phyloP scores from a whole-genome alignment of 2,329 filamentous ascomycete species.

The Penicillium sp. region DNA sequence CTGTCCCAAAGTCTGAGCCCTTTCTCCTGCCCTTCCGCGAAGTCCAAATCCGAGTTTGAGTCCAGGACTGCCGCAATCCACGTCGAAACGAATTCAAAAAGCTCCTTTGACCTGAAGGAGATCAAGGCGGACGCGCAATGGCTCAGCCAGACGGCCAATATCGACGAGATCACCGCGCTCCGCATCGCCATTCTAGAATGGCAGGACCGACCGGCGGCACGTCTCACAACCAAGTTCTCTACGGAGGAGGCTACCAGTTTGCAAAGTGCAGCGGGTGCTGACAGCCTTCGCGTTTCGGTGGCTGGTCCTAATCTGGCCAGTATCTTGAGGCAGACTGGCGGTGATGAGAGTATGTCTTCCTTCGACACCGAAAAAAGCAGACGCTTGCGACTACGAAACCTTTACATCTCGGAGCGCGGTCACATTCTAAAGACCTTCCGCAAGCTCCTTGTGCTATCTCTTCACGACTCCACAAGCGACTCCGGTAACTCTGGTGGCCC shows the following conservation, averaged over 20 bases:
- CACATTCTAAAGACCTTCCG: slow-evolving; percentile 69
- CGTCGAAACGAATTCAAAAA: slow-evolving; percentile 69
- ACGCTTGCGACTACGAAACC: slow-evolving; percentile 68
- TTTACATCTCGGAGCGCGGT: slow-evolving; percentile 73
- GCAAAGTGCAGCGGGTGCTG: slow-evolving; percentile 71
- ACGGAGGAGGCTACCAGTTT: slow-evolving; percentile 78
- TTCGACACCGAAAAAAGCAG: slow-evolving; percentile 68
- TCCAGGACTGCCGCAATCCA: slow-evolving; percentile 87
- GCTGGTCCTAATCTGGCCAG: slow-evolving; percentile 44
- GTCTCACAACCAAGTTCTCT: slow-evolving; percentile 73
- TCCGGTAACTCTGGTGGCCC: slow-evolving; percentile 6
- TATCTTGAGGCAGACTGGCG: slow-evolving; percentile 36
- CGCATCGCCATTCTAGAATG: slow-evolving; percentile 81
- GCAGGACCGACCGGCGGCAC: slow-evolving; percentile 75
- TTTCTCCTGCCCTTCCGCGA: slow-evolving; percentile 66
- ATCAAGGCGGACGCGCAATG: slow-evolving; percentile 86
- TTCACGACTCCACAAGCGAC: slow-evolving; percentile 30
- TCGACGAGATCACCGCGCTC: slow-evolving; percentile 82
- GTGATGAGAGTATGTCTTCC: slow-evolving; percentile 37
- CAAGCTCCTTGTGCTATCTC: slow-evolving; percentile 42
- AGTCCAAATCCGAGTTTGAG: slow-evolving; percentile 74
- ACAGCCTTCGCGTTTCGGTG: slow-evolving; percentile 63
- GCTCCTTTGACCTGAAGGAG: slow-evolving; percentile 72
- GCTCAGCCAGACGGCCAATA: slow-evolving; percentile 76
- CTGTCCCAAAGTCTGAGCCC: slow-evolving; percentile 71